These are phyloP conservation scores for Fusarium nelsonii DNA, from an alignment of 2,329 filamentous ascomycete species.

Conservation along the genomic window DNA sequence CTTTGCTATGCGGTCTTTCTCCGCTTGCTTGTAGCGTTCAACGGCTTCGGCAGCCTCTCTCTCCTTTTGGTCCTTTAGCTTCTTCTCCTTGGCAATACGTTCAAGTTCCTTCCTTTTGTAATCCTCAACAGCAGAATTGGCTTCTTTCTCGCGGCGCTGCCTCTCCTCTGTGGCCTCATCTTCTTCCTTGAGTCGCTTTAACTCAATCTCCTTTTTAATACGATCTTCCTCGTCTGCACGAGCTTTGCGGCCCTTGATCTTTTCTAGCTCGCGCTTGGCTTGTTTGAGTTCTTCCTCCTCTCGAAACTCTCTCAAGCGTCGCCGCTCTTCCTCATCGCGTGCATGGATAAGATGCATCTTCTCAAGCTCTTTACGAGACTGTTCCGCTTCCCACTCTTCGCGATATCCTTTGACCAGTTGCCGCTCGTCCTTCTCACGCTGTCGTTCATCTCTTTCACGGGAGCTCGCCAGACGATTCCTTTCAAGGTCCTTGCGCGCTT, in stretches of 20 bases:
- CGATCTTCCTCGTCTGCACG: conserved; percentile 63
- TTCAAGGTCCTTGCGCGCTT: conserved; percentile 59
- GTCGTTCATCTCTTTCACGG: conserved; percentile 54
- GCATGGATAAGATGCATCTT: conserved; percentile 29
- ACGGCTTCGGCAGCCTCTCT: conserved; percentile 63
- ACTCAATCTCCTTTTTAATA: conserved; percentile 64
- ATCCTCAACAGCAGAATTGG: conserved; percentile 63
- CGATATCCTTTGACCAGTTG: conserved; percentile 55
- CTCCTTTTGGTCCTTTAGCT: conserved; percentile 63
- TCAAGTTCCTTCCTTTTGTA: conserved; percentile 63
- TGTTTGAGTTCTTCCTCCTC: conserved; percentile 63
- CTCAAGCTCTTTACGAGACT: conserved; percentile 44
- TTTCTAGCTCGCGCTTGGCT: conserved; percentile 62
- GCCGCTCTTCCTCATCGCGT: conserved; percentile 54
- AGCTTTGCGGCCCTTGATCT: conserved; percentile 60
- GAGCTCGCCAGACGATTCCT: conserved; percentile 58
- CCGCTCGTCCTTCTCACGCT: conserved; percentile 33
- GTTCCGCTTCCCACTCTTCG: conserved; percentile 56
- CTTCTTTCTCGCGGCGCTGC: conserved; percentile 58
- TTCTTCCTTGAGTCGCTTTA: conserved; percentile 64
- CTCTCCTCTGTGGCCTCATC: conserved; percentile 54
- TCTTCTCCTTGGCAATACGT: conserved; percentile 59
- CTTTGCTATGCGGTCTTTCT: conserved; percentile 59
- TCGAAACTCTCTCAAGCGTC: conserved; percentile 54
- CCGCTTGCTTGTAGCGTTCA: conserved; percentile 63